A percentile compares a stretch with the other conserved stretches of the same genome.
Evolutionary conservation across 192 early-diverging fungal genomes (phyloP).

Genomic region (Haplosporangium gracile): DNA sequence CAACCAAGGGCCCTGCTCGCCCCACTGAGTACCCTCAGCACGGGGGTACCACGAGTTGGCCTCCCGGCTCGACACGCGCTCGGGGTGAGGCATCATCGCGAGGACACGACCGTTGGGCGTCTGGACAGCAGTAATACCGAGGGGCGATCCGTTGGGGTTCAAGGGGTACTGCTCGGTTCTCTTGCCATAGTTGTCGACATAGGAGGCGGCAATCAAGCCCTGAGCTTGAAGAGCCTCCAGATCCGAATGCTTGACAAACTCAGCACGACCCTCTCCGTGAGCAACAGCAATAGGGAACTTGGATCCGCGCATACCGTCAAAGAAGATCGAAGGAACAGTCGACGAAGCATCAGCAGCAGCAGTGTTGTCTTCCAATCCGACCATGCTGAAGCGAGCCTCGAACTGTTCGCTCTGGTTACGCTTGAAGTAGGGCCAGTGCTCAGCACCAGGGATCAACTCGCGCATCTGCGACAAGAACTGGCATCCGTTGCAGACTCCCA

Average conservation of each 20-base stretch:
- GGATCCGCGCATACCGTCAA: slow-evolving; percentile 92
- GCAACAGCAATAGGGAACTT: slow-evolving; percentile 94
- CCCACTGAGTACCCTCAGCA: slow-evolving; percentile 67
- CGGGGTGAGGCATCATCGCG: slow-evolving; percentile 99
- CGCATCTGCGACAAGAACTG: slow-evolving; percentile 94
- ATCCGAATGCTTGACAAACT: slow-evolving; percentile 69
- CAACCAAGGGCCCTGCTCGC: slow-evolving; percentile 88
- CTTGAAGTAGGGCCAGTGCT: slow-evolving; percentile 93
- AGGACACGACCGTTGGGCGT: slow-evolving; percentile 90
- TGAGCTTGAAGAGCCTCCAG: slow-evolving; percentile 57
- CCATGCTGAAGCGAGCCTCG: slow-evolving; percentile 90
- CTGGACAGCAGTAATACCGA: slow-evolving; percentile 89
- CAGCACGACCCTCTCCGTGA: slow-evolving; percentile 96
- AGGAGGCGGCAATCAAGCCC: slow-evolving; percentile 78
- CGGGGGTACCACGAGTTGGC: slow-evolving; percentile 91
- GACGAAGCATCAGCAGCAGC: neutral
- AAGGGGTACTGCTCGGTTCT: slow-evolving; percentile 88
- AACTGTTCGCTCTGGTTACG: slow-evolving; percentile 96
- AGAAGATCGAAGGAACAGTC: slow-evolving; percentile 77
- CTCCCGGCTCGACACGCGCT: slow-evolving; percentile 87
- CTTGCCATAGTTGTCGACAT: slow-evolving; percentile 89
- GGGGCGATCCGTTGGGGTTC: slow-evolving; percentile 96
- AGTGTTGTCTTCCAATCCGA: slow-evolving; percentile 69
- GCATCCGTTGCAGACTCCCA: slow-evolving; percentile 99
- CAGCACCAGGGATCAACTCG: slow-evolving; percentile 88